phyloP scores from a whole-genome alignment of 2,329 filamentous ascomycete genomes.

The Tolypocladium ophioglossoides region DNA sequence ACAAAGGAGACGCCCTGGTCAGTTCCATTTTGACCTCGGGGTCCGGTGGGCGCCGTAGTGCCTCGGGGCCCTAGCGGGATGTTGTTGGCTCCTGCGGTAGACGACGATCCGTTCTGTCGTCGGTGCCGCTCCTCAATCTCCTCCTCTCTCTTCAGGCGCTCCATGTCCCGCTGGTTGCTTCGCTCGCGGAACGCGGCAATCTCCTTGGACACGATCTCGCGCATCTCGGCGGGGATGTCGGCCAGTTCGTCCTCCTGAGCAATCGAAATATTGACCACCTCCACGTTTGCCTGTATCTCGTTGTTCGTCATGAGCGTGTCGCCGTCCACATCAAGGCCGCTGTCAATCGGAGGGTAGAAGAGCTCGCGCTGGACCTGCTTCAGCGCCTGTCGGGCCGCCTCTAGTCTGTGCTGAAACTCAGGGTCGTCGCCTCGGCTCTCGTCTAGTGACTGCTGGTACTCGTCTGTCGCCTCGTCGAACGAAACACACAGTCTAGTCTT shows the following conservation, averaged over 20 bases:
- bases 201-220: slow-evolving; percentile 86
- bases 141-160: slow-evolving; percentile 79
- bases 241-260: slow-evolving; percentile 85
- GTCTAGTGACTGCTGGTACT: slow-evolving; percentile 77
- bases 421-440: slow-evolving; percentile 54
- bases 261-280: slow-evolving; percentile 83
- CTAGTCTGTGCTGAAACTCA: slow-evolving; percentile 55
- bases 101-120: slow-evolving; percentile 51
- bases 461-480: slow-evolving; percentile 72
- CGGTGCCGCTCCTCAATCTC: slow-evolving; percentile 84
- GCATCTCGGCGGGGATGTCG: slow-evolving; percentile 93
- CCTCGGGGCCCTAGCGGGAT: slow-evolving; percentile 24
- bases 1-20: slow-evolving; percentile 59
- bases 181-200: slow-evolving; percentile 91
- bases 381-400: slow-evolving; percentile 58
- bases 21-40: slow-evolving; percentile 53
- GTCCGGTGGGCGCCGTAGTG: slow-evolving; percentile 55
- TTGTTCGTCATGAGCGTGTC: slow-evolving; percentile 62
- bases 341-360: slow-evolving; percentile 50
- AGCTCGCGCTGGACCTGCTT: slow-evolving; percentile 59
- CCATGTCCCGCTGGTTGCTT: slow-evolving; percentile 78
- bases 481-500: slow-evolving; percentile 63
- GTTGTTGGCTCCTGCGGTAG: slow-evolving; percentile 53
- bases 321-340: slow-evolving; percentile 47
- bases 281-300: slow-evolving; percentile 53